Evolutionary conservation across 2,329 filamentous ascomycete species (phyloP).

Genomic region (Curvularia sp.): DNA sequence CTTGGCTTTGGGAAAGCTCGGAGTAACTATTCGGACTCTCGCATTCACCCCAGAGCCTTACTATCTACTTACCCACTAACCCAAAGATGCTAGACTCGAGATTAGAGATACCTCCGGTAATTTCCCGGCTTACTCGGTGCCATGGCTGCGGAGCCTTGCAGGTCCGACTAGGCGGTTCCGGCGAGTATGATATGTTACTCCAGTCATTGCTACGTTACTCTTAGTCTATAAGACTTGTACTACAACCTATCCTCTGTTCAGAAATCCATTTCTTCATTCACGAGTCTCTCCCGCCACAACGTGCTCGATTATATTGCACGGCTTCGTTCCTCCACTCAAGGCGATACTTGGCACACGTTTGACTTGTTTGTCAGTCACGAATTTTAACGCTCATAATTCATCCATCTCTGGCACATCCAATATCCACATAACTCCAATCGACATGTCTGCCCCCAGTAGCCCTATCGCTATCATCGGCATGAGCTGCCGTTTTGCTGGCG

Average conservation of each 20-base stretch:
- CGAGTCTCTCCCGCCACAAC: not conserved
- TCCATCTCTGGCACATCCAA: not conserved
- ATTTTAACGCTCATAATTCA: not conserved
- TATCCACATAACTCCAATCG: not conserved
- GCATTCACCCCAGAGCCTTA: not conserved
- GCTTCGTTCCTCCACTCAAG: not conserved
- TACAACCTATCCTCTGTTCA: not conserved
- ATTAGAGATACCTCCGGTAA: not conserved
- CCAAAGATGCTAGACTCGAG: not conserved
- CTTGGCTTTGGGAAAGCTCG: not conserved
- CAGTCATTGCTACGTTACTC: not conserved
- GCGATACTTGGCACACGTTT: not conserved
- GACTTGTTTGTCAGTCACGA: not conserved
- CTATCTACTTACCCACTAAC: not conserved
- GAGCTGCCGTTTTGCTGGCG: conserved; percentile 47
- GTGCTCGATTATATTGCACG: not conserved
- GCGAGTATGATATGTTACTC: not conserved
- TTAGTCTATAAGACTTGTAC: not conserved
- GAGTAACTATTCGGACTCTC: conserved; percentile 2
- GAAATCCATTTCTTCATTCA: too few species aligned
- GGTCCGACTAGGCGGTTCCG: not conserved
- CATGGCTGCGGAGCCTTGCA: not conserved
- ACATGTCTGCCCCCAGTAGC: not conserved
- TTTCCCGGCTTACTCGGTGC: not conserved
- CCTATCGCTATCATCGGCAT: conserved; percentile 30